Conservation (phyloP, 2,329 filamentous ascomycete species). For the Scedosporium aurantiacum region DNA sequence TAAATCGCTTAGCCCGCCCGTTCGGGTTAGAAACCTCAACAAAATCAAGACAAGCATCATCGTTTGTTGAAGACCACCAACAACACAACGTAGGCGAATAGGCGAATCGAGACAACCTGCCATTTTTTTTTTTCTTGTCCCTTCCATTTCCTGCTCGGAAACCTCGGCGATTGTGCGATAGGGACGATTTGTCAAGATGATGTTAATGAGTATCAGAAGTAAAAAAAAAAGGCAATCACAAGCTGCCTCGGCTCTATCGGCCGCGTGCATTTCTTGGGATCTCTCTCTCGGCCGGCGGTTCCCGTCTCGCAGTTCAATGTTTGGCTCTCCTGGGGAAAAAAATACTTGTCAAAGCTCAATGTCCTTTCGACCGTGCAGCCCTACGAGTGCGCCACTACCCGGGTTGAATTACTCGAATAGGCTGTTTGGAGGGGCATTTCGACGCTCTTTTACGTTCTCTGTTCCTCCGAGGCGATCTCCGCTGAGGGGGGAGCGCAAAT, state of each 20-base stretch:
- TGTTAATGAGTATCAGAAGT: too few species aligned
- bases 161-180: background rate
- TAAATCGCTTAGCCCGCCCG: background rate
- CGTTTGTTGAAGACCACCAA: background rate
- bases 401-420: background rate
- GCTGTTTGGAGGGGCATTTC: background rate
- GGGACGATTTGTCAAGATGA: too few species aligned
- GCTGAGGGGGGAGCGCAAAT: too few species aligned
- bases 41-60: slow-evolving; percentile 1
- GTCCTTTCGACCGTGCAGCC: background rate
- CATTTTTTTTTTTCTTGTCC: background rate
- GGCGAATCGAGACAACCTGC: background rate
- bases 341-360: background rate
- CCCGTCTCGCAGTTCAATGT: background rate
- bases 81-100: background rate
- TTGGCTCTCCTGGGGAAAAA: background rate
- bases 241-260: background rate
- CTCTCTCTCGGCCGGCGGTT: background rate
- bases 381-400: background rate
- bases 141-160: background rate
- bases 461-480: background rate
- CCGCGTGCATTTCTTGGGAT: background rate
- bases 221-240: background rate
- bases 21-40: background rate
- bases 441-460: background rate